Conservation (phyloP, 2,329 filamentous ascomycete species). For the Aspergillus sp. region DNA sequence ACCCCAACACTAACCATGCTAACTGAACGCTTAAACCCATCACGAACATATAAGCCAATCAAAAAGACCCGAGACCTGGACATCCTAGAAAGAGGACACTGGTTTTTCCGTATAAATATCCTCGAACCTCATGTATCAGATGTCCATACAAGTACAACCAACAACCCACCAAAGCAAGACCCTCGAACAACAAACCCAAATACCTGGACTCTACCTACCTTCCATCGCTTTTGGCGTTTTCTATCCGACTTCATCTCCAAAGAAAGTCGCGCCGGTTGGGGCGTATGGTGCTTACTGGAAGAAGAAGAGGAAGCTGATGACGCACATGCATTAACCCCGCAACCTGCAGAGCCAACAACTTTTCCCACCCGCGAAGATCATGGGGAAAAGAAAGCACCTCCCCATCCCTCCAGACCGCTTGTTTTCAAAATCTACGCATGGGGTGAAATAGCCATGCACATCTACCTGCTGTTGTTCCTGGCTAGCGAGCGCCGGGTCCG, state of each 20-base stretch:
- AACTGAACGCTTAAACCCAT: conserved; percentile 48
- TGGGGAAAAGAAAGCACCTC: not conserved
- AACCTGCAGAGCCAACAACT: not conserved
- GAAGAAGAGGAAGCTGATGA: not conserved
- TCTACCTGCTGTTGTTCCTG: conserved; percentile 71
- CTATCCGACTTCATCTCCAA: conserved; percentile 31
- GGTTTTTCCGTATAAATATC: conserved; percentile 62
- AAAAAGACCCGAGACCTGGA: conserved; percentile 47
- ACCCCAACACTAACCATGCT: conserved; percentile 54
- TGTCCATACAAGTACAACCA: not conserved
- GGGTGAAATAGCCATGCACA: conserved; percentile 66
- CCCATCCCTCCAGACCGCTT: conserved; percentile 20
- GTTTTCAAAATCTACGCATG: conserved; percentile 69
- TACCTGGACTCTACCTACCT: conserved; percentile 8
- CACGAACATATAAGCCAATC: conserved; percentile 51
- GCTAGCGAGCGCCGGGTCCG: conserved; percentile 62
- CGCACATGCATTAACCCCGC: not conserved
- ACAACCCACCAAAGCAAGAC: not conserved
- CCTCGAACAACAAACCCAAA: not conserved
- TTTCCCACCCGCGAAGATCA: not conserved
- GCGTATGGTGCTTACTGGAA: conserved; percentile 38
- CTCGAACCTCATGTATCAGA: conserved; percentile 36
- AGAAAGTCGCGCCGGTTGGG: conserved; percentile 41
- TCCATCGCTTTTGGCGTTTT: conserved; percentile 39
- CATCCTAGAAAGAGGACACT: conserved; percentile 70